Evolutionary conservation across 23 red algal genomes (phyloP).

Genomic region (Gracilaria vermiculophylla): DNA sequence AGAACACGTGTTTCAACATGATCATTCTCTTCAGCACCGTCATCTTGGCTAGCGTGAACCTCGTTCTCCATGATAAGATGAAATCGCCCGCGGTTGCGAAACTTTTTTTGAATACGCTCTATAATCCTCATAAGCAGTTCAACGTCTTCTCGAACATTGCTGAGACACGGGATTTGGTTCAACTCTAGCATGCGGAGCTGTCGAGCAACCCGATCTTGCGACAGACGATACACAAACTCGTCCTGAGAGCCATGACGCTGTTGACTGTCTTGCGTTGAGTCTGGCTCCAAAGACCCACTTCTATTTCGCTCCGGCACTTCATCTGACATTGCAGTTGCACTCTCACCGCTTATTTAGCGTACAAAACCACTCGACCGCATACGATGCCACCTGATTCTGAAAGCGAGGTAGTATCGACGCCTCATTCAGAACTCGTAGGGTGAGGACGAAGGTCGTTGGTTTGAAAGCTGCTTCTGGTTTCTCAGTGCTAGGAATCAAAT

Average conservation of each 20-base stretch:
- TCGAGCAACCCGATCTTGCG: constrained; percentile 1
- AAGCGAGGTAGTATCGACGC: not conserved
- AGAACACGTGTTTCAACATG: constrained; percentile 20
- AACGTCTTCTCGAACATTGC: not conserved
- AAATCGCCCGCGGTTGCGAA: not conserved
- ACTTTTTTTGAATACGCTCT: constrained; percentile 15
- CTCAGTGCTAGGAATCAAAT: too few species aligned
- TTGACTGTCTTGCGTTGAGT: not conserved
- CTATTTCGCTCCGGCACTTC: not conserved
- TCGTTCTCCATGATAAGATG: constrained; percentile 44
- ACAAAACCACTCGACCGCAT: not conserved
- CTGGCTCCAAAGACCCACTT: not conserved
- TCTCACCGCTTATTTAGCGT: not conserved
- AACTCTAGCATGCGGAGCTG: constrained; percentile 1
- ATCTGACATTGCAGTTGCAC: not conserved
- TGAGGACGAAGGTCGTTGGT: not conserved
- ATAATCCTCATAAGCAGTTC: not conserved
- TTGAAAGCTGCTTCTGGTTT: too few species aligned
- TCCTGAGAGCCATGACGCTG: not conserved
- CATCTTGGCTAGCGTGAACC: not conserved
- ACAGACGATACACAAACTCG: constrained; percentile 15
- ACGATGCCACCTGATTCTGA: not conserved
- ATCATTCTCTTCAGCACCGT: not conserved
- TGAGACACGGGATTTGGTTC: not conserved
- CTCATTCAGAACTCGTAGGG: not conserved